Conservation (phyloP, 352 stramenopile genomes). For the Saprolegnia parasitica region DNA sequence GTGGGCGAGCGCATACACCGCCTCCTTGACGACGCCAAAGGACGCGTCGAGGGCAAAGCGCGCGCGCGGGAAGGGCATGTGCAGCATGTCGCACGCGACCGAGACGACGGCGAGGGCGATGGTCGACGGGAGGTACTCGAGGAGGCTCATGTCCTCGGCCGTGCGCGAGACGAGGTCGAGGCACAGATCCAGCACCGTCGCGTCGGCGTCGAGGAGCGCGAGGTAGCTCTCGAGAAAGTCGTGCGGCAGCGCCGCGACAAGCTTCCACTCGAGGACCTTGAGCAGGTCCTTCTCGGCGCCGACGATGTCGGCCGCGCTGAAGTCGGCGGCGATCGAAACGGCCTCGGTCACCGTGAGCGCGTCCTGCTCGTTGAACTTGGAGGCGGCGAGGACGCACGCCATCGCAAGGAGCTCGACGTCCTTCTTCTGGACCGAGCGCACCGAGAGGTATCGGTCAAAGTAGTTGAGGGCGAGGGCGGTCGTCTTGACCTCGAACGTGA, state of each 20-base stretch:
- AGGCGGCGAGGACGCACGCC: constrained; percentile 19
- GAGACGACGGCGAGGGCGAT: constrained; percentile 1
- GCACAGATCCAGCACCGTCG: constrained; percentile 1
- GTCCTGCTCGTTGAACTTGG: constrained; percentile 29
- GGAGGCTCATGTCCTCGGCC: constrained; percentile 2
- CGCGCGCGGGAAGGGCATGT: background rate
- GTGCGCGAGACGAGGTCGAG: constrained; percentile 1
- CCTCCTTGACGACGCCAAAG: background rate
- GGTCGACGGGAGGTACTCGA: constrained; percentile 12
- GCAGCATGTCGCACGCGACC: constrained; percentile 1
- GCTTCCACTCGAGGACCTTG: constrained; percentile 15
- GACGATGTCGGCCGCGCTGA: background rate
- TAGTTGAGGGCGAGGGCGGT: constrained; percentile 23
- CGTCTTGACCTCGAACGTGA: constrained; percentile 21
- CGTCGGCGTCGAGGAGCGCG: background rate
- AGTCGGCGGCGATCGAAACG: constrained; percentile 7
- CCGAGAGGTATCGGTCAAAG: constrained; percentile 25
- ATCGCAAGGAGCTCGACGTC: constrained; percentile 23
- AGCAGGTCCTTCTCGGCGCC: constrained; percentile 8
- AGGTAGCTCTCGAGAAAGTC: constrained; percentile 22
- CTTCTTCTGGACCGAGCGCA: constrained; percentile 7
- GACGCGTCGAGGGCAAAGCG: constrained; percentile 4
- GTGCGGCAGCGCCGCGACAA: constrained; percentile 9
- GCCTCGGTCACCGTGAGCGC: constrained; percentile 12
- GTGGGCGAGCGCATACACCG: background rate